Base-by-base conservation (phyloP, 2,329 filamentous ascomycete genomes). In the Penicillium sp. region DNA sequence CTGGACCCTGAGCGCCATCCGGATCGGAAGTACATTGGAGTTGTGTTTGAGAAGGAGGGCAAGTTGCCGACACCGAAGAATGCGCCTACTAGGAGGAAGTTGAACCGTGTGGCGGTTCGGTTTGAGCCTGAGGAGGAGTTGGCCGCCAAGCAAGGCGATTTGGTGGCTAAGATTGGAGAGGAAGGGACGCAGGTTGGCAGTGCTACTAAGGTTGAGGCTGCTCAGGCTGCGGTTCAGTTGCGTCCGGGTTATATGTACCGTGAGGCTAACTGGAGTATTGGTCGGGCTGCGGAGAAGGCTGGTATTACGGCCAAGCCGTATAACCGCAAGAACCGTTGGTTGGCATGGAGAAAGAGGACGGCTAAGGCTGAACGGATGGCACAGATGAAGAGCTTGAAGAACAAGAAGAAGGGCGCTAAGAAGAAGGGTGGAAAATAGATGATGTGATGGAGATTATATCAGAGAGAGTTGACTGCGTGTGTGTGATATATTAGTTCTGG, bases 11-110 rank as follows among this genome's bases (percentile, higher is more conserved):
- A 78, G 29, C 79, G 77, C 52, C 88, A 97, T 69, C 87, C 90
- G 1, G 85, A 88, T 59, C 81, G 90, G 53, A 88, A 95, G 69
- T 98, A 90, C 76, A 98, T 98, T 63, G 93, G 93, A 54, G 85
- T 98, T 19, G 86, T 87, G 31, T 90, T 95, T 69, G 79, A 90
- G 67, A 88, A 88, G 65, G 76, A 83, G 15, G 87, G 94, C 62
- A 81, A 76, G 28, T 80, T 98, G 2, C 93, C 93, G 0, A 82
- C 86, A 64, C 84, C 87, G 0, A 72, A 70, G 24, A 85, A 91
- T 65, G 84, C 85, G 4, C 81, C 85, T 54, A 81, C 87, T 49
- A 80, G 83, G 62, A 80, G 93, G 58, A 79, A 82, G 45, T 77
- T 98, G 53, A 86, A 85, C 6, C 79, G 76, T 28, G 74, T 77